Conservation (phyloP, 768 basidiomycete genomes). For the Psilocybe tampanensis region DNA sequence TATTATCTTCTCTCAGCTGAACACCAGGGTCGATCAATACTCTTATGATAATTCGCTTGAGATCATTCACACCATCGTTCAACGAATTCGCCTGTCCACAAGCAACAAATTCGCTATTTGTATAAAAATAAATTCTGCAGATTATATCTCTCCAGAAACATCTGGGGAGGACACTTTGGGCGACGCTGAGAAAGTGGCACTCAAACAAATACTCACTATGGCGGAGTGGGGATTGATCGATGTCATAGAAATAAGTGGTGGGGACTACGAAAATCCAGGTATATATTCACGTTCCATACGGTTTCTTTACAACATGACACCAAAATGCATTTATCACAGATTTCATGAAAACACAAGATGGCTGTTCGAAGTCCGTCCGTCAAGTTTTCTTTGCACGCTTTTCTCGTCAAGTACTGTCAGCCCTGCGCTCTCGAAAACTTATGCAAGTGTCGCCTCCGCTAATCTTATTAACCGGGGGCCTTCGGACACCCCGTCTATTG, state of each 20-base stretch:
- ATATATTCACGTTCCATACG: background rate
- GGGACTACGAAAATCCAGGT: slow-evolving; percentile 84
- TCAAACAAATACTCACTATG: slow-evolving; percentile 63
- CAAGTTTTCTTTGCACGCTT: slow-evolving; percentile 79
- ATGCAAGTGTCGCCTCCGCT: slow-evolving; percentile 45
- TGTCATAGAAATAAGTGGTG: slow-evolving; percentile 88
- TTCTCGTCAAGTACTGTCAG: slow-evolving; percentile 53
- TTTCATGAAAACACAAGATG: slow-evolving; percentile 36
- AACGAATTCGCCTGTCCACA: slow-evolving; percentile 53
- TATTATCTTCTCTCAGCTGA: slow-evolving; percentile 14
- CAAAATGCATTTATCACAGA: slow-evolving; percentile 31
- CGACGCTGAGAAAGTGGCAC: slow-evolving; percentile 44
- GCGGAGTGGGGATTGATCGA: slow-evolving; percentile 70
- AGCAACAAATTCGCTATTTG: slow-evolving; percentile 69
- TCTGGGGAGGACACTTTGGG: slow-evolving; percentile 15
- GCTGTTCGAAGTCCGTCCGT: slow-evolving; percentile 38
- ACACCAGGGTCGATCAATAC: slow-evolving; percentile 62
- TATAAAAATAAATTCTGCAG: slow-evolving; percentile 80
- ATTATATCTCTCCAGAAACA: slow-evolving; percentile 51
- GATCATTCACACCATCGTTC: slow-evolving; percentile 58
- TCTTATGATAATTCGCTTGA: slow-evolving; percentile 51
- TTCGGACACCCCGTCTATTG: slow-evolving; percentile 61
- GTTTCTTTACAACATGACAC: background rate
- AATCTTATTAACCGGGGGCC: slow-evolving; percentile 81
- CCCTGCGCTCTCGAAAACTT: slow-evolving; percentile 35